Percentiles rank a stretch among this genome's conserved stretches.
Evolutionary conservation across 257 asterid species (phyloP).

Genomic region (Capsicum pubescens): DNA sequence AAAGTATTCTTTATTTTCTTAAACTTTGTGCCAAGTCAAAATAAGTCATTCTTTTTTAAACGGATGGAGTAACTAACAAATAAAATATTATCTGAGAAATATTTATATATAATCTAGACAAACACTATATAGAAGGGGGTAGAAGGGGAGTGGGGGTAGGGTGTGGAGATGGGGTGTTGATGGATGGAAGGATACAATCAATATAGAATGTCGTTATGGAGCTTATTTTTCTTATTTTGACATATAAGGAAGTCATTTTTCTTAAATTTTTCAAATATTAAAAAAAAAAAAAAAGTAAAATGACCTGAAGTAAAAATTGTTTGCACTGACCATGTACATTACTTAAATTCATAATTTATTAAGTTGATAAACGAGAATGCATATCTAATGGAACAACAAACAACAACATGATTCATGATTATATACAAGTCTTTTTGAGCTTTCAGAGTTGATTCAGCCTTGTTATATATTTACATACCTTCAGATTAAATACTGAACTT

Average conservation of each 20-base stretch:
- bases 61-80: no score
- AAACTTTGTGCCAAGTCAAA: no score
- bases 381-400: constrained; percentile 10
- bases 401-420: constrained; percentile 9
- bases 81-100: not conserved
- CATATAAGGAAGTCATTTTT: no score
- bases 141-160: not conserved
- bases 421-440: constrained; percentile 15
- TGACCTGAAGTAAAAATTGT: not conserved
- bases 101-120: not conserved
- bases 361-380: not conserved
- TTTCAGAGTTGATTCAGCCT: constrained; percentile 5
- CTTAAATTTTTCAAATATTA: no score
- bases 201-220: not conserved
- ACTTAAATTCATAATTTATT: not conserved
- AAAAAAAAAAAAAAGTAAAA: no score
- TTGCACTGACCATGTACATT: not conserved
- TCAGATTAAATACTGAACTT: not conserved
- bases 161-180: no score
- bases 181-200: not conserved
- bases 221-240: no score
- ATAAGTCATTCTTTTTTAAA: no score
- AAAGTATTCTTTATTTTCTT: no score
- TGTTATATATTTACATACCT: constrained; percentile 5
- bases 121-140: not conserved